Conservation (phyloP, 2,329 filamentous ascomycete genomes). For the Cordyceps fumosorosea region DNA sequence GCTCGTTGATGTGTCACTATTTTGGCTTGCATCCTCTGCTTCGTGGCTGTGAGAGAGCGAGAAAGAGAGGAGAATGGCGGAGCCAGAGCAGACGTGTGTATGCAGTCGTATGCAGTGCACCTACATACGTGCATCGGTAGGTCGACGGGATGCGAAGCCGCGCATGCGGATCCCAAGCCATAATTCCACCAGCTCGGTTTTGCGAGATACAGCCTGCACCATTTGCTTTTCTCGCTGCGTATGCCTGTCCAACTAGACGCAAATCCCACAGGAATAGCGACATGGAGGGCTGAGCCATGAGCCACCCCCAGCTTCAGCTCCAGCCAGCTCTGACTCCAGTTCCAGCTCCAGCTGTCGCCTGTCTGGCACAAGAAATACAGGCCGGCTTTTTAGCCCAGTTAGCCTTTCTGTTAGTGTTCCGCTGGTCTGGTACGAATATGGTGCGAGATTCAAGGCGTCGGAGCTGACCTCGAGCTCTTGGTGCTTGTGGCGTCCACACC, state of each 20-base stretch:
- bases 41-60: background rate
- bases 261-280: background rate
- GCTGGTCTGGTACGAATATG: background rate
- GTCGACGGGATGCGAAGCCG: background rate
- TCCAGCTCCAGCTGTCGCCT: too few species aligned
- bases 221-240: background rate
- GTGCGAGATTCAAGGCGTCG: background rate
- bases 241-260: background rate
- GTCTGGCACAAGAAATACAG: background rate
- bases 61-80: background rate
- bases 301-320: background rate
- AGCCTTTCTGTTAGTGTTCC: background rate
- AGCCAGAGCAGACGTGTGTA: background rate
- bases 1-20: background rate
- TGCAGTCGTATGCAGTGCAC: too few species aligned
- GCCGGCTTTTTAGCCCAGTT: too few species aligned
- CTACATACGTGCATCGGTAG: background rate
- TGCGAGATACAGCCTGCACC: background rate
- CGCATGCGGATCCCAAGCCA: constrained; percentile 11
- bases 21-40: background rate
- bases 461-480: background rate
- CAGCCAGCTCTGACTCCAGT: background rate
- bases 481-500: background rate
- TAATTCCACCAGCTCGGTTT: constrained; percentile 7
- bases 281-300: background rate